A percentile compares a stretch with the other conserved stretches of the same genome.
Evolutionary conservation across 768 basidiomycete genomes (phyloP).

Genomic region (Lanmaoa rubissima): DNA sequence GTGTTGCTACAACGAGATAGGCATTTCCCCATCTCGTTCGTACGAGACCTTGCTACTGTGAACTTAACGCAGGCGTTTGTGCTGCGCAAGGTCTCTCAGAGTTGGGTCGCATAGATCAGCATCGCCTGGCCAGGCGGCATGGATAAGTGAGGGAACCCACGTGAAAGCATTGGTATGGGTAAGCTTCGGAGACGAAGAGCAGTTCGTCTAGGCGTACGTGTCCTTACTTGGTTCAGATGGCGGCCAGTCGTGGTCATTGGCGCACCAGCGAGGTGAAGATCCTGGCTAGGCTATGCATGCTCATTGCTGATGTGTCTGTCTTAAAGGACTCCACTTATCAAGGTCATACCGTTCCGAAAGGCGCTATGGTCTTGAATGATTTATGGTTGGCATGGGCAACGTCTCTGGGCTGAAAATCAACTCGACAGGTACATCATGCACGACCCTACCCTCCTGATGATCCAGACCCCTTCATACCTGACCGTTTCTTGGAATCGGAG

Average conservation of each 20-base stretch:
- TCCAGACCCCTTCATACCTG: constrained; percentile 12
- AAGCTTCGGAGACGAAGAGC: no score
- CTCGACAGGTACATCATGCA: constrained; percentile 6
- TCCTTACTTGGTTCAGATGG: constrained; percentile 1
- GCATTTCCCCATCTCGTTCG: no score
- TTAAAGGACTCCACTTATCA: not conserved
- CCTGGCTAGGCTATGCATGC: not conserved
- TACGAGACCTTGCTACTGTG: no score
- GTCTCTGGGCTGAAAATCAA: not conserved
- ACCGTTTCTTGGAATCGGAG: no score
- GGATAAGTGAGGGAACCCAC: no score
- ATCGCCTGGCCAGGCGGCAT: no score
- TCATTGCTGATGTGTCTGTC: not conserved
- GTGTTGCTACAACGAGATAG: no score
- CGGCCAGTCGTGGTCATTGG: constrained; percentile 5
- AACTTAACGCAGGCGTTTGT: no score
- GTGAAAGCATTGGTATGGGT: no score
- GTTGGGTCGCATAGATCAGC: no score
- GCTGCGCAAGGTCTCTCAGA: no score
- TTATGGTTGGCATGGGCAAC: not conserved
- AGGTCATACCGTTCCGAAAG: constrained; percentile 2
- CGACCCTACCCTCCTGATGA: constrained; percentile 8
- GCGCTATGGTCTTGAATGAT: constrained; percentile 4
- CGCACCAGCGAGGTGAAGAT: constrained; percentile 2
- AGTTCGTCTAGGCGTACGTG: not conserved